Conservation (phyloP, 805 yeast species). For the Spathaspora gorwiae region DNA sequence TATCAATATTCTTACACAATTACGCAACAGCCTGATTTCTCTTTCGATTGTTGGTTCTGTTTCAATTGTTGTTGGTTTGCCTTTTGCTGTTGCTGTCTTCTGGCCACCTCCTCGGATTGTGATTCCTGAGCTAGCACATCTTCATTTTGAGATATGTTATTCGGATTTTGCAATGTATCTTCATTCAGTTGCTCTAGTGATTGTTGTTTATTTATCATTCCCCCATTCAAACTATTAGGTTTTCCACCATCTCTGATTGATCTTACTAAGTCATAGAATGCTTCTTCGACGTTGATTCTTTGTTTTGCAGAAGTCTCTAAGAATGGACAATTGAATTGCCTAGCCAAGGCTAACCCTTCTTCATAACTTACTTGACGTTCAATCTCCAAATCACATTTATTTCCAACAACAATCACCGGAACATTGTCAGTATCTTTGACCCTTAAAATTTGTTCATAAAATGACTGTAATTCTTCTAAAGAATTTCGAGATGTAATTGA, state of each 20-base stretch:
- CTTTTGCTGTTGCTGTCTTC: background rate
- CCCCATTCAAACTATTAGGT: background rate
- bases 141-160: background rate
- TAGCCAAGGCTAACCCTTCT: conserved; percentile 61
- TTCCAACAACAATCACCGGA: conserved; percentile 78
- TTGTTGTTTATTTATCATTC: background rate
- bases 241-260: conserved; percentile 35
- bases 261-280: conserved; percentile 67
- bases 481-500: conserved; percentile 81
- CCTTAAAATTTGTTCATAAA: conserved; percentile 70
- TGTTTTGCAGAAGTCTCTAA: conserved; percentile 93
- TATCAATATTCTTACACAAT: conserved; percentile 17
- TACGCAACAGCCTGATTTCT: conserved; percentile 34
- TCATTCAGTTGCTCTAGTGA: background rate
- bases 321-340: conserved; percentile 64
- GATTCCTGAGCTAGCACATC: conserved; percentile 1
- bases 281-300: conserved; percentile 83
- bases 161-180: background rate
- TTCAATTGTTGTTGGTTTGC: background rate
- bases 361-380: conserved; percentile 70
- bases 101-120: conserved; percentile 2
- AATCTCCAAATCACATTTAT: conserved; percentile 69
- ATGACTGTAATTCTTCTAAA: conserved; percentile 77
- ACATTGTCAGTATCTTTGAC: conserved; percentile 72
- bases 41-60: conserved; percentile 17